Base-by-base conservation (phyloP, 345 rosid species). In the Eucalyptus dawsonii region DNA sequence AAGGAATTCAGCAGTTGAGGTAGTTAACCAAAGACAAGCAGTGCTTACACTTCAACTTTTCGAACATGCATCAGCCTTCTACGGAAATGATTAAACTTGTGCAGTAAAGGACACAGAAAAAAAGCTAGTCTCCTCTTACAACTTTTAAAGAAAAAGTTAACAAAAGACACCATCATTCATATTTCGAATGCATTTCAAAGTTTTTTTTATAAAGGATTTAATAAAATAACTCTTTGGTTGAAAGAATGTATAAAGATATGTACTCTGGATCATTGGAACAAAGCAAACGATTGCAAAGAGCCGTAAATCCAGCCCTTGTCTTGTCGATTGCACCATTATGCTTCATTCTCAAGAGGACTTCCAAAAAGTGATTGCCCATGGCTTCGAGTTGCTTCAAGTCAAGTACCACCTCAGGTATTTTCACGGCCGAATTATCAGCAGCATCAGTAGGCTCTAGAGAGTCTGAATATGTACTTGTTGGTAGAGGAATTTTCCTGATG, bases 311-410 rank as follows among this genome's bases (percentile, higher is more conserved):
- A 93, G 98, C 99, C 92, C 99, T 95, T 81, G 99, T 97, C 96
- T 95, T 97, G 92, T 97, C 99, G 91, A 97, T 96, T 45, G 99
- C 99, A 91, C 99, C 99, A 91, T 94, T 97, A 91, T 97, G 99
- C 95, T 97, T 97, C 99, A 97, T 97, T 93, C 95, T 97, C 89
- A 97, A 88, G 91, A 97, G 98, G 87, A 97, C 99, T 94, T 97
- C 98, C 95, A 97, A 89, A 93, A 97, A 97, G 93, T 97, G 99
- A 93, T 92, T 94, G 87, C 99, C 98, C 90, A 97, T 95, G 90
- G 93, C 93, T 93, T 95, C 97, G 86, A 97, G 97, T 93, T 97
- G 99, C 89, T 94, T 93, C 92, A 95, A 91, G 91, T 97, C 98
- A 91, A 97, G 97, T 83, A 95, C 90, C 54, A 92, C 92, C 87